Percentiles rank a stretch among this genome's conserved stretches.
phyloP scores from a whole-genome alignment of 257 asterid species.

The Solanum peruvianum region DNA sequence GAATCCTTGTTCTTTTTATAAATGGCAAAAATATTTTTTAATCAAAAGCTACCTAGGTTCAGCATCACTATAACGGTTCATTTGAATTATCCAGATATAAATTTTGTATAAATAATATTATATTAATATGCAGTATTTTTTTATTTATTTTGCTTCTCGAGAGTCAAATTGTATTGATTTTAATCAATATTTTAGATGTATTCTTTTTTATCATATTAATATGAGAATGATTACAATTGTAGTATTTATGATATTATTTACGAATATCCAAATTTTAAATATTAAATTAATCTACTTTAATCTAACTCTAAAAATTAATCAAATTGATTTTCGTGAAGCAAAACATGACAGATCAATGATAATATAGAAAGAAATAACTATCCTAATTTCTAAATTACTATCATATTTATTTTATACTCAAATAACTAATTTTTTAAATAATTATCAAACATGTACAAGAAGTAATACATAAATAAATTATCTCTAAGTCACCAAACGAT shows the following conservation, averaged over 20 bases:
- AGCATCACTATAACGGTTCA: not conserved
- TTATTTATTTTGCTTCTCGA: no score
- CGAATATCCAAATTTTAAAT: no score
- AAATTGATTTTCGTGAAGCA: no score
- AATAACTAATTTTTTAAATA: not conserved
- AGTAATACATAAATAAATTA: no score
- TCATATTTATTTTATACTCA: not conserved
- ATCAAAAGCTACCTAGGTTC: not conserved
- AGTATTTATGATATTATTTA: fast-evolving
- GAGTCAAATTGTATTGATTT: not conserved
- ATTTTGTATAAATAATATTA: no score
- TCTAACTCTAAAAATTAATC: not conserved
- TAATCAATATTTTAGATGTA: not conserved
- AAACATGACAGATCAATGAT: fast-evolving
- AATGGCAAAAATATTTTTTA: not conserved
- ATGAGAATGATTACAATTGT: no score
- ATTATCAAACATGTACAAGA: not conserved
- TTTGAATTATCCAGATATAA: no score
- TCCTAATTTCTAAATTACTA: fast-evolving
- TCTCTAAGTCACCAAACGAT: not conserved
- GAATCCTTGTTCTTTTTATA: not conserved
- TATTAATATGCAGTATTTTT: fast-evolving
- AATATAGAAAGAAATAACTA: not conserved
- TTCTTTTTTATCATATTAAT: no score
- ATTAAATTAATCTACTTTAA: no score